Conservation (phyloP, 176 grass and related monocot species). For the Ensete ventricosum region DNA sequence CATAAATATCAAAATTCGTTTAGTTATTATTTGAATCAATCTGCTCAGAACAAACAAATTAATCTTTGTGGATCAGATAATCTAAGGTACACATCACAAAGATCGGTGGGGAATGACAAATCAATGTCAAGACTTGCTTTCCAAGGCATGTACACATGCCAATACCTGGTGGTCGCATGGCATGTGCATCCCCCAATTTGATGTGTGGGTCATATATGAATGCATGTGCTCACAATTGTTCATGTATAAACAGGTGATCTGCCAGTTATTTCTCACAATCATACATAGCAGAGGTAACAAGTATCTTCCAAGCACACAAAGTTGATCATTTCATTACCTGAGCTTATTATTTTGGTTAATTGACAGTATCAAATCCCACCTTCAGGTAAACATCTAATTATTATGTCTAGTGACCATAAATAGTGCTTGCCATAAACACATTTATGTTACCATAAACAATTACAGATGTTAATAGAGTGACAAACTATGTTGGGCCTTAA, state of each 20-base stretch:
- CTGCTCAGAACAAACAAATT: too few species aligned
- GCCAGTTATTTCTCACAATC: not conserved
- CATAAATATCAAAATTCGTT: too few species aligned
- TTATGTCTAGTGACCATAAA: not conserved
- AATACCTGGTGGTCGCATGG: too few species aligned
- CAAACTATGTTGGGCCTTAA: not conserved
- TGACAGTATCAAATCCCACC: not conserved
- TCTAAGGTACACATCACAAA: too few species aligned
- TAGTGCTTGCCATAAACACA: not conserved
- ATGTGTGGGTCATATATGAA: too few species aligned
- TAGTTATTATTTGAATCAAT: too few species aligned
- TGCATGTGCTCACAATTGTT: not conserved
- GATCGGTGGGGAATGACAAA: too few species aligned
- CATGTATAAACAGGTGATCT: not conserved
- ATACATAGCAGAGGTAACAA: not conserved
- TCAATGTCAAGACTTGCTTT: too few species aligned
- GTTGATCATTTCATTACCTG: not conserved
- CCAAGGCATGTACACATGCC: too few species aligned
- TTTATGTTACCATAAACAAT: not conserved
- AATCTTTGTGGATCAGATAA: too few species aligned
- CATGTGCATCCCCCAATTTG: too few species aligned
- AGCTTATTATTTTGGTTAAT: not conserved
- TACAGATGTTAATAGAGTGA: not conserved
- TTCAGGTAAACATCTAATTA: not conserved
- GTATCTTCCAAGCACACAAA: not conserved